Evolutionary conservation across 2,329 filamentous ascomycete species (phyloP).

Genomic region (Dichotomopilus funicola): DNA sequence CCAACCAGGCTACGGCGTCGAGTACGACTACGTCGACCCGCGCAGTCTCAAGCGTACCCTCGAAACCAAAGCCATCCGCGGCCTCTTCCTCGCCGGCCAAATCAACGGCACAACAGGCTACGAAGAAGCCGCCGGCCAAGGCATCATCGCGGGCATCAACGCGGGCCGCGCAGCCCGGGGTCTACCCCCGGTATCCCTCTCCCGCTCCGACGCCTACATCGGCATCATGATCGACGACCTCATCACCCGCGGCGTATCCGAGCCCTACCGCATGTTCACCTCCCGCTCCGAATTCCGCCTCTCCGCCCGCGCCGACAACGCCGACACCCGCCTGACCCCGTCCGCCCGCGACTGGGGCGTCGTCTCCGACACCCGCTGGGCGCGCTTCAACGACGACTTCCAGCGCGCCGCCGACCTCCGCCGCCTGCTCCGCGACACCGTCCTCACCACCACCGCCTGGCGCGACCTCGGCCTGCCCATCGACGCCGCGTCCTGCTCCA

Average conservation of each 20-base stretch:
- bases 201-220: conserved; percentile 86
- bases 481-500: conserved; percentile 47
- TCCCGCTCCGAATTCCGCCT: conserved; percentile 93
- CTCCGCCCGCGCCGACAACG: conserved; percentile 87
- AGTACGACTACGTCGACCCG: conserved; percentile 98
- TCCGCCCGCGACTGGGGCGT: conserved; percentile 72
- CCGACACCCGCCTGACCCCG: conserved; percentile 76
- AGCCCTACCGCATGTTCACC: conserved; percentile 98
- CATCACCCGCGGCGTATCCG: conserved; percentile 90
- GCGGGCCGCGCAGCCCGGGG: conserved; percentile 73
- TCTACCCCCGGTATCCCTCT: conserved; percentile 60
- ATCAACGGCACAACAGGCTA: conserved; percentile 99
- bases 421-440: conserved; percentile 50
- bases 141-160: conserved; percentile 87
- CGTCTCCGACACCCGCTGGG: conserved; percentile 74
- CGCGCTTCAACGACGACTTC: conserved; percentile 57
- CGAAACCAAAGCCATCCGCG: conserved; percentile 85
- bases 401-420: conserved; percentile 62
- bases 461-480: conserved; percentile 54
- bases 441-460: conserved; percentile 60
- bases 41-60: conserved; percentile 80
- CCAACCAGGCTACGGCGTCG: conserved; percentile 92
- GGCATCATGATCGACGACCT: conserved; percentile 98
- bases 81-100: conserved; percentile 88
- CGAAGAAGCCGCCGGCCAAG: conserved; percentile 93